Base-by-base conservation (phyloP, 106 monocot species). In the Chionographis japonica region DNA sequence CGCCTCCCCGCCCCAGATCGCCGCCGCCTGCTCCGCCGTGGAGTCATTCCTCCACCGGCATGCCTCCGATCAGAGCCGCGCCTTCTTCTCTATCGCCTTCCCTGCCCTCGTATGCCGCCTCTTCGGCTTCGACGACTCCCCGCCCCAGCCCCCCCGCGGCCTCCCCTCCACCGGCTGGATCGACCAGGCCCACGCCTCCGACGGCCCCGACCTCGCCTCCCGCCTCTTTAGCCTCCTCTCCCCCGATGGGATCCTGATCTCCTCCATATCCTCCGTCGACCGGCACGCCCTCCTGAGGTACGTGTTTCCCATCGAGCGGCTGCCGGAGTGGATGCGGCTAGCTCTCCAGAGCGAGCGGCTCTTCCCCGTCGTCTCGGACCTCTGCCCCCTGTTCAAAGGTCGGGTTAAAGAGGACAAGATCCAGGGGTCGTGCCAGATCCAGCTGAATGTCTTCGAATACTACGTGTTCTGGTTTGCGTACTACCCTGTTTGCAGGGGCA, bases 391-490 rank as follows among this genome's bases (percentile, higher is more conserved):
- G 9, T 77, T 93, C 60, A 75, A 58, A 9, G 52, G 61, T 11
- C 68, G 93, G 64, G 69, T 88, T 19, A 80, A 74, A 62, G 83
- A 77, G 20, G 77, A 83, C 46, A 20, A 63, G n/a, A 38, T 81
- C 46, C 73, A 69, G 71, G 74, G 68, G 12, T 52, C 53, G 3
- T 60, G 36, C 36, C 86, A 80, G 77, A 16, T 95, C 8, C 85
- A 86, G 75, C 79, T 93, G 15, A 88, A 82, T 40, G 81, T 83
- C 3, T 98, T 90, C 56, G 93, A 98, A 70, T 98, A 98, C 60
- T 93, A 81, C 61, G 74, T 98, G 50, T 85, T 98, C 59, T 98
- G 98, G 98, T 98, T 93, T 58, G 92, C 87, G 0, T 93, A 98
- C 67, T 93, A 85, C 42, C 98, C 92, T 10, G 80, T 98, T 4